These are phyloP conservation scores for Grigorovia jiainica DNA, from an alignment of 805 yeast species.

Conservation along the genomic window DNA sequence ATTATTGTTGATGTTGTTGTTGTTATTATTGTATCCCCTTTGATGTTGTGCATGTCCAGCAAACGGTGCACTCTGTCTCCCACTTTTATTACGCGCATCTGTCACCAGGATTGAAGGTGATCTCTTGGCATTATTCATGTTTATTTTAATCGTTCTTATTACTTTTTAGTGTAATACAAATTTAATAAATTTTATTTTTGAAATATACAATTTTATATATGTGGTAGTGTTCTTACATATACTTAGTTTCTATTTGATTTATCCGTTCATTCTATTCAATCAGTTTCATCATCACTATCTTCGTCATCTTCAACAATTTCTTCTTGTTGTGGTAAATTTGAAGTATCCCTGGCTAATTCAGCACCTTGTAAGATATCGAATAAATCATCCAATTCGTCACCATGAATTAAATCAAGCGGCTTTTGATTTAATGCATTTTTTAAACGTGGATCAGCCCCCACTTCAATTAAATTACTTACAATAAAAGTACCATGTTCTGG, in stretches of 20 bases:
- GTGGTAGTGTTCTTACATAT: too few relatives aligned
- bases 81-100: conserved; percentile 59
- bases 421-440: conserved; percentile 55
- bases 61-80: conserved; percentile 58
- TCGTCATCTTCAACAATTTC: conserved; percentile 30
- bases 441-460: conserved; percentile 75
- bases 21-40: neutral
- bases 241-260: too few relatives aligned
- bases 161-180: too few relatives aligned
- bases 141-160: too few relatives aligned
- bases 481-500: conserved; percentile 78
- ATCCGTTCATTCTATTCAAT: neutral
- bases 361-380: conserved; percentile 67
- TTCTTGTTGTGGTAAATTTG: conserved; percentile 29
- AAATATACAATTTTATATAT: neutral
- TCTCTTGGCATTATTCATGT: conserved; percentile 43
- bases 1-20: conserved; percentile 9
- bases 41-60: conserved; percentile 55
- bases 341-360: conserved; percentile 52
- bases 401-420: conserved; percentile 61
- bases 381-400: conserved; percentile 46
- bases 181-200: too few relatives aligned
- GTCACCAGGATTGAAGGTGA: conserved; percentile 93
- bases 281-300: conserved; percentile 7
- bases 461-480: conserved; percentile 75